Base-by-base conservation (phyloP, 2,329 filamentous ascomycete genomes). In the Paecilomyces dactylethromorphus region DNA sequence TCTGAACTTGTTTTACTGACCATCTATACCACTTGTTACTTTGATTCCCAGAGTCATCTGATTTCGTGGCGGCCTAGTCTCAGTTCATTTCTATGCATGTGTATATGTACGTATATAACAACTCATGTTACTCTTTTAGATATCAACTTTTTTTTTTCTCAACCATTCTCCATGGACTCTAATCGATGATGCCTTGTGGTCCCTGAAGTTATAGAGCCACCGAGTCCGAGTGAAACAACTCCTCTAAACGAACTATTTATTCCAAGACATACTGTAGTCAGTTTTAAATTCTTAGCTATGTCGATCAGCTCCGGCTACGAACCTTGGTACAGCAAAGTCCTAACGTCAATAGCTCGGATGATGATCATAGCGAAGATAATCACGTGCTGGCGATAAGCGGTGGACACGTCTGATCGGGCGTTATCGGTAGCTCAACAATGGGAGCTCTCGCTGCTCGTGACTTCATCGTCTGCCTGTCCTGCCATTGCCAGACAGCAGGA, bases 261-360 rank as follows among this genome's bases (percentile, higher is more conserved):
- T 26, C 24, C 5, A 5, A 26, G 24, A 26, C 24, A 3, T 26
- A 26, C 3, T 29, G 26, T 7, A 29, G 26, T 29, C 26, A 7
- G 7, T 29, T 29, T 29, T 29, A 29, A 29, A 29, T 29, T 29
- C 26, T 29, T 29, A 29, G 26, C 26, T 7, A 29, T 29, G 26
- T 29, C 26, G 26, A 29, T 29, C 26, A 29, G 7, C 26, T 29
- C 26, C 26, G 26, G 4, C 26, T 29, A 7, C 26, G 26, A 29
- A 29, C 26, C 26, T 29, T 5, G 26, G 26, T 29, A 29, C 26
- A 29, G 4, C 26, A 29, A 29, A 29, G 26, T 29, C 26, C 56
- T 56, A 35, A 60, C 55, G 13, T 61, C 50, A 60, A 58, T 59
- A 57, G 45, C 63, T 57, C 63, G 65, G 62, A 58, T 61, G 63